Conservation (phyloP, 1,284 basidiomycete species). For the Bjerkandera adusta region DNA sequence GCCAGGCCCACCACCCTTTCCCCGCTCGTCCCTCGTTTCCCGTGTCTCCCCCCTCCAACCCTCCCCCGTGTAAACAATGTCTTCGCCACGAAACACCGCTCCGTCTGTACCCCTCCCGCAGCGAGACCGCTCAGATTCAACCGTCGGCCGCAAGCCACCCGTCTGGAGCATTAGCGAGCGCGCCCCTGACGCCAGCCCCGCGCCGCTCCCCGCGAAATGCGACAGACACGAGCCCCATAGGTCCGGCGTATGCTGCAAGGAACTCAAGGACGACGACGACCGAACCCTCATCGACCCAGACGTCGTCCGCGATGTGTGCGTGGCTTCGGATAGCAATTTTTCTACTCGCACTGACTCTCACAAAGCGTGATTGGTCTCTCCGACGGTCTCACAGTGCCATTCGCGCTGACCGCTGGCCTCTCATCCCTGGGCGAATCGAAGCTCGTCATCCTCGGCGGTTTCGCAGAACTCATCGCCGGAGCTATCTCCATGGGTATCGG, state of each 20-base stretch:
- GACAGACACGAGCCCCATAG: constrained; percentile 46
- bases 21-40: neutral
- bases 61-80: constrained; percentile 14
- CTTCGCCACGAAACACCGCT: constrained; percentile 18
- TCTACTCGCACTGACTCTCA: constrained; percentile 6
- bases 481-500: constrained; percentile 97
- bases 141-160: constrained; percentile 40
- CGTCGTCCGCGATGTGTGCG: constrained; percentile 79
- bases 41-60: neutral
- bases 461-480: constrained; percentile 94
- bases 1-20: no score
- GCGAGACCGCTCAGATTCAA: constrained; percentile 20
- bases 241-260: constrained; percentile 79
- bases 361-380: constrained; percentile 91
- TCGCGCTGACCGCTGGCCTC: constrained; percentile 87
- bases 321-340: no score
- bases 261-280: constrained; percentile 75
- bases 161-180: constrained; percentile 60
- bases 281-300: constrained; percentile 82
- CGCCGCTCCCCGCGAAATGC: constrained; percentile 59
- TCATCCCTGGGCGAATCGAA: constrained; percentile 87
- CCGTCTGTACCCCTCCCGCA: constrained; percentile 34
- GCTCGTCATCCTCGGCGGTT: constrained; percentile 87
- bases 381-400: constrained; percentile 95
- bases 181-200: constrained; percentile 31